Conservation (phyloP, 1,139 yeast genomes). For the Taphrina communis region DNA sequence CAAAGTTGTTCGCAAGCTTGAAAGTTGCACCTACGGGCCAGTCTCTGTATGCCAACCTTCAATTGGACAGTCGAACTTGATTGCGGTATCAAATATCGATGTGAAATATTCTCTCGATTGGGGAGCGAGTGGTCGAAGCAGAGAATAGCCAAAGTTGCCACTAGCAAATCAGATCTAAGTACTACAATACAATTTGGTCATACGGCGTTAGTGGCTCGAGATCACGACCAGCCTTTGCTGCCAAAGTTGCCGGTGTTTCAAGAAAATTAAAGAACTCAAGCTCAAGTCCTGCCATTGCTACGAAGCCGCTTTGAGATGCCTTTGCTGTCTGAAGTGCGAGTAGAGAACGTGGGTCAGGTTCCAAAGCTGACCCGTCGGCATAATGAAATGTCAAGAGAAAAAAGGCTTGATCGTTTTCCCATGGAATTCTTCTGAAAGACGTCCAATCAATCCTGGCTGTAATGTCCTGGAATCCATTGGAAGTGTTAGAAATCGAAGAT, state of each 20-base stretch:
- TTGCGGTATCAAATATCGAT: constrained; percentile 49
- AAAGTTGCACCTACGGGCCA: constrained; percentile 48
- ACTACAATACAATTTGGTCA: constrained; percentile 35
- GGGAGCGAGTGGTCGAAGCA: constrained; percentile 49
- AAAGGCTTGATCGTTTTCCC: constrained; percentile 51
- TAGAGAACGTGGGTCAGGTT: constrained; percentile 52
- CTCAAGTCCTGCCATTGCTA: constrained; percentile 52
- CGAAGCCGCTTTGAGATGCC: constrained; percentile 40
- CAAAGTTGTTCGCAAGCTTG: not conserved
- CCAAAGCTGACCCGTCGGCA: constrained; percentile 48
- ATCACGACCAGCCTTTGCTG: constrained; percentile 48
- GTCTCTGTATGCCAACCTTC: constrained; percentile 55
- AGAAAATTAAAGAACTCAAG: constrained; percentile 52
- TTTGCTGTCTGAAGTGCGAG: constrained; percentile 47
- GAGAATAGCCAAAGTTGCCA: constrained; percentile 52
- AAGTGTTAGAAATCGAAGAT: constrained; percentile 49
- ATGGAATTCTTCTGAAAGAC: constrained; percentile 50
- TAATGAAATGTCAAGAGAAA: constrained; percentile 50
- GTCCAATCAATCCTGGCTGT: constrained; percentile 50
- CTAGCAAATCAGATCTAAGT: not conserved
- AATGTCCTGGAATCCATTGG: constrained; percentile 52
- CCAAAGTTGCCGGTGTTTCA: constrained; percentile 50
- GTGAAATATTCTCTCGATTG: constrained; percentile 51
- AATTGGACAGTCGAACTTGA: constrained; percentile 48
- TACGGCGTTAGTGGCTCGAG: constrained; percentile 51